phyloP scores from a whole-genome alignment of 805 yeast species.

The Candida ipomoeae region DNA sequence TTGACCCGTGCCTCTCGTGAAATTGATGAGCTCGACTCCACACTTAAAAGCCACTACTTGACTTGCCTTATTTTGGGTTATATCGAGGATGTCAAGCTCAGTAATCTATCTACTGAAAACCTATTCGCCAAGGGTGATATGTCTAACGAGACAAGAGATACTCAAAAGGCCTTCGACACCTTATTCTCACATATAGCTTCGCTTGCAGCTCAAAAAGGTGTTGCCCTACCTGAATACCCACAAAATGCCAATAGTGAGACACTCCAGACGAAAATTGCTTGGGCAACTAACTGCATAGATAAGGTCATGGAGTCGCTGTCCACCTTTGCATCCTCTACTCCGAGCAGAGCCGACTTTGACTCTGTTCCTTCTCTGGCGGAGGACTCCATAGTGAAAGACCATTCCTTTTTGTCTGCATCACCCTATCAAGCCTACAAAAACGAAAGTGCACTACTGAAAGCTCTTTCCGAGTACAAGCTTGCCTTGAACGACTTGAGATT shows the following conservation, averaged over 20 bases:
- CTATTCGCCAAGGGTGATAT: constrained; percentile 2
- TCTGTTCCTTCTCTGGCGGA: constrained; percentile 11
- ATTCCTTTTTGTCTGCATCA: constrained; percentile 26
- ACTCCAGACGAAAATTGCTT: constrained; percentile 24
- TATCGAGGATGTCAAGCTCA: constrained; percentile 38
- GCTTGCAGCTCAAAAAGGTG: constrained; percentile 40
- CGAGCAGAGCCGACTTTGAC: constrained; percentile 6
- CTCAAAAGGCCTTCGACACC: constrained; percentile 33
- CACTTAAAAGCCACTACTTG: constrained; percentile 39
- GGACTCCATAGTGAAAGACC: constrained; percentile 24
- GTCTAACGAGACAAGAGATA: not conserved
- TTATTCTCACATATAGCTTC: constrained; percentile 46
- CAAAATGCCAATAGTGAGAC: constrained; percentile 15
- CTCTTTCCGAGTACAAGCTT: constrained; percentile 41
- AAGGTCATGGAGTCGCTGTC: constrained; percentile 19
- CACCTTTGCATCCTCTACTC: not conserved
- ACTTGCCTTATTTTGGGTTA: constrained; percentile 46
- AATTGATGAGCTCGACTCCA: constrained; percentile 23
- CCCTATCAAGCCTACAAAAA: constrained; percentile 18
- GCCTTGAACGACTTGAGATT: constrained; percentile 67
- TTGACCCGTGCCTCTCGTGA: constrained; percentile 24
- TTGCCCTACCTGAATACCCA: constrained; percentile 33
- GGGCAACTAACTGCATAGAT: constrained; percentile 41
- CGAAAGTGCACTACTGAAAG: constrained; percentile 13
- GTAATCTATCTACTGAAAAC: constrained; percentile 7